Base-by-base conservation (phyloP, 495 filamentous ascomycete genomes). In the Neurospora sp. region DNA sequence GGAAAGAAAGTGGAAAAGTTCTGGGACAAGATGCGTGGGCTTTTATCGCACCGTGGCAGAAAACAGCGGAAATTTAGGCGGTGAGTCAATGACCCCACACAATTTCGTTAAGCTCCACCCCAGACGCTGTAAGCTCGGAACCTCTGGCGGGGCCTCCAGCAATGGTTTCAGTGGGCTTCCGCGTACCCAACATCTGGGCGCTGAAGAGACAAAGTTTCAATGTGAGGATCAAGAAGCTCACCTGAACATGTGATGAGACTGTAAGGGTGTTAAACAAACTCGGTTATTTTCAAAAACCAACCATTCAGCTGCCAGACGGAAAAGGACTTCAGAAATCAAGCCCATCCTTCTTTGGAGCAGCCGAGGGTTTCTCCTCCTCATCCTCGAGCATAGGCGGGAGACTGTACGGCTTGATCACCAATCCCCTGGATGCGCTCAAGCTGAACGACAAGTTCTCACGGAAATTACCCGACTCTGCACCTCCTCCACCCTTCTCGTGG, bases 401-500 rank as follows among this genome's bases (percentile, higher is more conserved):
- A 80, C 91, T 94, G 80, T 92, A 99, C 9, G 93, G 91, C 81
- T 91, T 93, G 74, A 99, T 94, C 74, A 91, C 88, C 76, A 99
- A 90, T 1, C 88, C 87, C 77, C 88, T 93, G 73, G 91, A 90
- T 75, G 92, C 87, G 78, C 93, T 97, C 40, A 98, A 81, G 61
- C 88, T 94, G 81, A 99, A 99, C 18, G 93, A 93, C 81, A 97
- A 86, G 78, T 98, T 93, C 78, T 96, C 91, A 10, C 93, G 90
- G 70, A 91, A 85, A n/a, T 83, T 85, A 69, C 87, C 87, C 53
- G 83, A 84, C 74, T 89, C 91, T 18, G 88, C 91, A 14, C 92
- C 91, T 7, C 93, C 93, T 2, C 89, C 89, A 9, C 96, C 95
- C 74, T 91, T 94, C 81, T 97, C 96, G 53, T 94, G 92, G 70